Evolutionary conservation across 139 green algal genomes (phyloP).

Genomic region (Limnomonas spitsbergensis): DNA sequence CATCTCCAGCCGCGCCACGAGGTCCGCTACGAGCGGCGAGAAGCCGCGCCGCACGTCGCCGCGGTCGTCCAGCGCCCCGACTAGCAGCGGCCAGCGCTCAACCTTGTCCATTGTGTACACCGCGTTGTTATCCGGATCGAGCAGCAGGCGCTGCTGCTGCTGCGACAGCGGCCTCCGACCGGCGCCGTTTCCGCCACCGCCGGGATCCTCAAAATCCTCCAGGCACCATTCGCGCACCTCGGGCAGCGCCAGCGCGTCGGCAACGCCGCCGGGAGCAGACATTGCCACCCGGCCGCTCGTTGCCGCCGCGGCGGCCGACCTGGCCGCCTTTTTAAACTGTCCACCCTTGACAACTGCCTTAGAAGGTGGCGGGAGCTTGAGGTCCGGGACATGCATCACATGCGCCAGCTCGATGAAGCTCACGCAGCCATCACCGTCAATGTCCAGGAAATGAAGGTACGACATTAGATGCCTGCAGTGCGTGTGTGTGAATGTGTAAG

Average conservation of each 20-base stretch:
- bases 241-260: not conserved
- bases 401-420: slow-evolving; percentile 13
- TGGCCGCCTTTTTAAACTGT: not conserved
- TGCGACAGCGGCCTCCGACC: too few species aligned
- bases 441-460: slow-evolving; percentile 13
- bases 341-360: not conserved
- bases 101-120: not conserved
- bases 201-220: not conserved
- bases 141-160: not conserved
- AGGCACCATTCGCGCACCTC: slow-evolving; percentile 1
- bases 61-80: not conserved
- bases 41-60: too few species aligned
- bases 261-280: not conserved
- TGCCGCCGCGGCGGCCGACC: too few species aligned
- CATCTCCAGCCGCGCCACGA: too few species aligned
- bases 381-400: slow-evolving; percentile 25
- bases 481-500: not conserved
- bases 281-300: too few species aligned
- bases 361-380: slow-evolving; percentile 8
- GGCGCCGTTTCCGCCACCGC: too few species aligned
- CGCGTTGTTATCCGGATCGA: not conserved
- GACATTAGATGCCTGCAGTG: slow-evolving; percentile 7
- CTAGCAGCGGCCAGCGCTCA: not conserved
- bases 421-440: slow-evolving; percentile 18
- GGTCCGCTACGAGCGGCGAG: too few species aligned